Conservation (phyloP, 192 early-diverging fungal species). For the Geranomyces variabilis region DNA sequence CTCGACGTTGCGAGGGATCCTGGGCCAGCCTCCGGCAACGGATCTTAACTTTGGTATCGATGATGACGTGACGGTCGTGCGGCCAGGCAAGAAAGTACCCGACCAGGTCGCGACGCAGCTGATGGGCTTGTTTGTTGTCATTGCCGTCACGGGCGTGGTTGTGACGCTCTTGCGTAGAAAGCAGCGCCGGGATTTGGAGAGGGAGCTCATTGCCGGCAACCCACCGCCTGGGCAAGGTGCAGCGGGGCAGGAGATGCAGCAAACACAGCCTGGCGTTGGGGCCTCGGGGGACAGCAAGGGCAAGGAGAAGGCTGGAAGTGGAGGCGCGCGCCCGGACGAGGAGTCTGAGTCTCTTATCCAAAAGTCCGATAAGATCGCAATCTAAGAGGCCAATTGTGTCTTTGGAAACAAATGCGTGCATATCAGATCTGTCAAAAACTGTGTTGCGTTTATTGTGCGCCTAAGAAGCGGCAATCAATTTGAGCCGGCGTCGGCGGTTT, state of each 20-base stretch:
- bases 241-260: constrained; percentile 22
- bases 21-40: constrained; percentile 13
- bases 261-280: too few relatives aligned
- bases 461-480: too few relatives aligned
- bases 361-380: constrained; percentile 34
- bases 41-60: not conserved
- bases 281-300: not conserved
- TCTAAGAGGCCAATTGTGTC: constrained; percentile 7
- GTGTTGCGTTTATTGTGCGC: too few relatives aligned
- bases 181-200: constrained; percentile 19
- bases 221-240: constrained; percentile 1
- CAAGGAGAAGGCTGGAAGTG: not conserved
- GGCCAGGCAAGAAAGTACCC: constrained; percentile 22
- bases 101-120: constrained; percentile 30
- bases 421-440: too few relatives aligned
- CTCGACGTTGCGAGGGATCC: constrained; percentile 1
- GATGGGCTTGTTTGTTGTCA: constrained; percentile 20
- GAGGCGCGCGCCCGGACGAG: not conserved
- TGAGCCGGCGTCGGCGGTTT: too few relatives aligned
- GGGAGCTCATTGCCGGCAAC: constrained; percentile 17
- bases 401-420: too few relatives aligned
- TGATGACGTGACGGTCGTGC: constrained; percentile 6
- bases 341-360: constrained; percentile 21
- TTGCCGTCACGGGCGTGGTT: constrained; percentile 21
- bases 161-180: constrained; percentile 11